phyloP scores from a whole-genome alignment of 805 yeast species.

The Ogataea ganodermae region DNA sequence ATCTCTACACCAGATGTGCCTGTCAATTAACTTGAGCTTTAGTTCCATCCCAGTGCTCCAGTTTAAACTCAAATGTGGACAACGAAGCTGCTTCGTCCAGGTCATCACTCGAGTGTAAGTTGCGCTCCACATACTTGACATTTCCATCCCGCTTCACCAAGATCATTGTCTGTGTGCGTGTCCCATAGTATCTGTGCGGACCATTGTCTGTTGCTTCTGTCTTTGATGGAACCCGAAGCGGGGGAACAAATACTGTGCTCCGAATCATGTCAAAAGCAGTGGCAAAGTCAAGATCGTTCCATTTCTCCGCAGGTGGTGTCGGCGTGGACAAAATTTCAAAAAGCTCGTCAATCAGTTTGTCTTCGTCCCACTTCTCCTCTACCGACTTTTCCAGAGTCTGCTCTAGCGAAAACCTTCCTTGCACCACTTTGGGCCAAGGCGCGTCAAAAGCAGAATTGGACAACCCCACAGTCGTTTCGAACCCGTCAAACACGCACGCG shows the following conservation, averaged over 20 bases:
- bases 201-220: neutral
- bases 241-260: conserved; percentile 73
- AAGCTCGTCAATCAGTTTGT: conserved; percentile 48
- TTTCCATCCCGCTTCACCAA: conserved; percentile 53
- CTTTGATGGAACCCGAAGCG: conserved; percentile 32
- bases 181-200: conserved; percentile 71
- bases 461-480: conserved; percentile 47
- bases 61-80: conserved; percentile 19
- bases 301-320: conserved; percentile 32
- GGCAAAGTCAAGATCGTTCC: conserved; percentile 30
- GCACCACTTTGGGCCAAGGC: conserved; percentile 74
- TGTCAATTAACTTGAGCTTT: no score
- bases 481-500: conserved; percentile 25
- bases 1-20: neutral
- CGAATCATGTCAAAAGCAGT: conserved; percentile 46
- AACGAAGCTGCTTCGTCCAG: conserved; percentile 25
- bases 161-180: conserved; percentile 82
- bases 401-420: conserved; percentile 65
- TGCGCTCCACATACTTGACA: conserved; percentile 62
- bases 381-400: conserved; percentile 34
- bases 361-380: conserved; percentile 29
- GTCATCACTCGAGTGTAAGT: conserved; percentile 53
- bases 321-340: conserved; percentile 55
- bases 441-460: conserved; percentile 66
- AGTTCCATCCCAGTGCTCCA: conserved; percentile 21